These are phyloP conservation scores for Nitzschia sp. DNA, from an alignment of 108 stramenopile genomes.

Conservation along the genomic window DNA sequence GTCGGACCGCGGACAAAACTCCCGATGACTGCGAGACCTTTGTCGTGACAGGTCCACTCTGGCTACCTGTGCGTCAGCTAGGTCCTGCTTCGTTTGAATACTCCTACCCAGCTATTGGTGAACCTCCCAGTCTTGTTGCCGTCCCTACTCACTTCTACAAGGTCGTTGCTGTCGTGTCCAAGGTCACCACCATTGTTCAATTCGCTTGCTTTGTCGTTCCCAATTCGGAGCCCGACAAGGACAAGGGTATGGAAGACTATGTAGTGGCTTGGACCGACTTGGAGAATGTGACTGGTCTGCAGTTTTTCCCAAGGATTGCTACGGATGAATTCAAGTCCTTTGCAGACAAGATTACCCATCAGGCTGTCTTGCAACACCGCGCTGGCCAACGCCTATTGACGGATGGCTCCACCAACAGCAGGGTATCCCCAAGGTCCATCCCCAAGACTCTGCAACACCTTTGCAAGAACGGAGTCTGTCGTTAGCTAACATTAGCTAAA, in stretches of 20 bases:
- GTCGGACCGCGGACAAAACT: slow-evolving; percentile 9
- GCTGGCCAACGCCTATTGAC: neutral
- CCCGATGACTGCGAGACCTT: slow-evolving; percentile 29
- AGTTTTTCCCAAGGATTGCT: slow-evolving; percentile 62
- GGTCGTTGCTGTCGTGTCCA: slow-evolving; percentile 48
- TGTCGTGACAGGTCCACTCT: slow-evolving; percentile 79
- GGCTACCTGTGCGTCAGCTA: slow-evolving; percentile 53
- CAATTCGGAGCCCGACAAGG: slow-evolving; percentile 41
- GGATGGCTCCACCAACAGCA: neutral
- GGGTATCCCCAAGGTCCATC: neutral
- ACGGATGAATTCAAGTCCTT: slow-evolving; percentile 24
- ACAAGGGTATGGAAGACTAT: slow-evolving; percentile 49
- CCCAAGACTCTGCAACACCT: slow-evolving; percentile 1
- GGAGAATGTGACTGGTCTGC: slow-evolving; percentile 72
- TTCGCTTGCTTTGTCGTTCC: slow-evolving; percentile 86
- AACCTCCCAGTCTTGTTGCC: slow-evolving; percentile 63
- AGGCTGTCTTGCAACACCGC: neutral
- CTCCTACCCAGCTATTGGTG: slow-evolving; percentile 57
- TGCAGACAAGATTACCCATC: slow-evolving; percentile 29
- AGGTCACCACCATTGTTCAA: slow-evolving; percentile 23
- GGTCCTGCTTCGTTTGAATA: slow-evolving; percentile 45
- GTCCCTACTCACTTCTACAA: slow-evolving; percentile 90
- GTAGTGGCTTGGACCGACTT: slow-evolving; percentile 80
- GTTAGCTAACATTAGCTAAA: neutral
- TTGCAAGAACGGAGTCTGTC: slow-evolving; percentile 14